Conservation (phyloP, 2,329 filamentous ascomycete genomes). For the Fusarium sp. region DNA sequence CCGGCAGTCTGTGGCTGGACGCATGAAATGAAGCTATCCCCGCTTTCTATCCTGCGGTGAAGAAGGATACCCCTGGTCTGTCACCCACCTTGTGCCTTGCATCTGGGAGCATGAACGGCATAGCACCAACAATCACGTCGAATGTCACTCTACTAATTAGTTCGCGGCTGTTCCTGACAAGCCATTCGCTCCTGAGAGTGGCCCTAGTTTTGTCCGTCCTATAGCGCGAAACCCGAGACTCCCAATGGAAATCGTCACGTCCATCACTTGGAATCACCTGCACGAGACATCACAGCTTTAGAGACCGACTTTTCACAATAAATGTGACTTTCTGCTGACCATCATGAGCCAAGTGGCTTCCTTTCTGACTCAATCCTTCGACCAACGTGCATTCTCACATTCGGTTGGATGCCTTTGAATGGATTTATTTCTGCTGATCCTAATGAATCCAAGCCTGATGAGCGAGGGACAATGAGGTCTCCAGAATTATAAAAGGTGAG, state of each 20-base stretch:
- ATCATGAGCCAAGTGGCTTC: constrained; percentile 23
- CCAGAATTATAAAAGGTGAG: constrained; percentile 26
- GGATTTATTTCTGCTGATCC: constrained; percentile 36
- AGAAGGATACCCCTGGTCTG: constrained; percentile 18
- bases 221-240: constrained; percentile 39
- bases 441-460: constrained; percentile 8
- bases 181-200: constrained; percentile 27
- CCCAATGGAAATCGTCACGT: constrained; percentile 42
- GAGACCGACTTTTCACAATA: constrained; percentile 27
- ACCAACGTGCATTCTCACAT: constrained; percentile 38
- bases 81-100: constrained; percentile 38
- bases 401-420: constrained; percentile 33
- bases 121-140: constrained; percentile 19
- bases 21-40: constrained; percentile 19
- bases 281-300: constrained; percentile 41
- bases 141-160: constrained; percentile 21
- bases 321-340: constrained; percentile 25
- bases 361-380: constrained; percentile 30
- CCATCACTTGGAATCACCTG: constrained; percentile 42
- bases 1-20: constrained; percentile 33
- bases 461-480: background rate
- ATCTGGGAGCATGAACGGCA: constrained; percentile 23
- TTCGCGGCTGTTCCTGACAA: constrained; percentile 35
- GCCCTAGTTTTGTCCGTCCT: constrained; percentile 19
- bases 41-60: constrained; percentile 20